Percentiles rank a stretch among this genome's conserved stretches.
These are phyloP conservation scores for Entomophthora muscae DNA, from an alignment of 371 early-diverging fungal species.

Conservation along the genomic window DNA sequence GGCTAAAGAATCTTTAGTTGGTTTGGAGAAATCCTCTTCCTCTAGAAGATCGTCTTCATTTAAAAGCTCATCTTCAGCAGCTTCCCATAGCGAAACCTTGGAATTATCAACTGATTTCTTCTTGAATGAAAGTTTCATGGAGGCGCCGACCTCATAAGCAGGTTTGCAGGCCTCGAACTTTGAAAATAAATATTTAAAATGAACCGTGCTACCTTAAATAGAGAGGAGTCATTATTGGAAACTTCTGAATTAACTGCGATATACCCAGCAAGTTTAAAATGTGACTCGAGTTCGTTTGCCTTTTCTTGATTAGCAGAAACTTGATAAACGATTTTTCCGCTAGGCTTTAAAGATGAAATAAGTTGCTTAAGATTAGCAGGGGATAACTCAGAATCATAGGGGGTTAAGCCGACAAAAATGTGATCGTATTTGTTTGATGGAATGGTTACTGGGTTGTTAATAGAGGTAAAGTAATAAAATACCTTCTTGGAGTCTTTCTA, in stretches of 20 bases:
- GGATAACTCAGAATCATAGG: not conserved
- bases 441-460: not conserved
- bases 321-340: not conserved
- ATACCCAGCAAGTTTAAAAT: not conserved
- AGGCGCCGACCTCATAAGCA: conserved; percentile 67
- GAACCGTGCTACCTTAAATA: too few species aligned
- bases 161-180: conserved; percentile 56
- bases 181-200: conserved; percentile 23
- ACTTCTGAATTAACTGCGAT: not conserved
- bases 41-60: conserved; percentile 80
- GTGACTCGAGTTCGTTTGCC: not conserved
- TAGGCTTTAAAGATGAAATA: not conserved
- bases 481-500: not conserved
- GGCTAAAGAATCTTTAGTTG: conserved; percentile 38
- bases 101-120: conserved; percentile 16
- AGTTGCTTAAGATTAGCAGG: not conserved
- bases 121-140: conserved; percentile 37
- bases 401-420: not conserved
- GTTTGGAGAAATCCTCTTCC: conserved; percentile 66
- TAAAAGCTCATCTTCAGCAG: conserved; percentile 43
- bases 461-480: not conserved
- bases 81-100: conserved; percentile 40
- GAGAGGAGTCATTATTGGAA: too few species aligned
- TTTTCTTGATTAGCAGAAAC: not conserved
- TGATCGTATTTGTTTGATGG: not conserved